Base-by-base conservation (phyloP, 2,329 filamentous ascomycete genomes). In the Volutella citrinella region DNA sequence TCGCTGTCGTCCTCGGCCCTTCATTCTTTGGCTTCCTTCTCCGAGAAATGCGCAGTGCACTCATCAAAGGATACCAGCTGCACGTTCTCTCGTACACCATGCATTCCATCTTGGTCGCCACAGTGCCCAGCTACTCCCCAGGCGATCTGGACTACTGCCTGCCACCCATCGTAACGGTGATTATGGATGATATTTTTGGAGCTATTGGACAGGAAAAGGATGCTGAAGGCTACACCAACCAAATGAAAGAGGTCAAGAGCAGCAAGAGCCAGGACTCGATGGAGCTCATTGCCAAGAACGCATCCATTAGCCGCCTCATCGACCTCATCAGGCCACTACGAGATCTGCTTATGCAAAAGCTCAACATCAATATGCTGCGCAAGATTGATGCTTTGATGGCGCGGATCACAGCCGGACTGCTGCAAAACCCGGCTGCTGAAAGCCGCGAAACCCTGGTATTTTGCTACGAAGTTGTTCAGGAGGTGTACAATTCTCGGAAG, bases 251-350 rank as follows among this genome's bases (percentile, higher is more conserved):
- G 64, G 84, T 98, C 36, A 97, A 95, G 69, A 93, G 87, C 61
- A 96, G 87, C 70, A 98, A 97, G 70, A 96, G 90, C 57, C 95
- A 90, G 54, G 94, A 98, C 56, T 95, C 93, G 1, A 94, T 97
- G 82, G 91, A 97, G 60, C 71, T 97, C 12, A 74, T 97, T 45
- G 85, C 93, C 17, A 87, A 83, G 54, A 89, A 82, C 29, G 82
- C 87, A 3, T 91, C 89, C 2, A 71, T 96, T 16, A 70, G 65
- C 32, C 79, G 82, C 36, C 73, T 97, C 6, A 80, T 83, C 29
- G 78, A 83, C 30, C 76, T 98, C 5, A 74, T 96, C 31, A 74
- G 74, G 33, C 94, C 93, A 2, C 69, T 97, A 28, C 85, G 87
- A 51, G 72, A 80, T 7, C 70, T 98, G 14, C 66, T 98, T 22